Base-by-base conservation (phyloP, 208 protist genomes). In the Trypanosoma boissoni region DNA sequence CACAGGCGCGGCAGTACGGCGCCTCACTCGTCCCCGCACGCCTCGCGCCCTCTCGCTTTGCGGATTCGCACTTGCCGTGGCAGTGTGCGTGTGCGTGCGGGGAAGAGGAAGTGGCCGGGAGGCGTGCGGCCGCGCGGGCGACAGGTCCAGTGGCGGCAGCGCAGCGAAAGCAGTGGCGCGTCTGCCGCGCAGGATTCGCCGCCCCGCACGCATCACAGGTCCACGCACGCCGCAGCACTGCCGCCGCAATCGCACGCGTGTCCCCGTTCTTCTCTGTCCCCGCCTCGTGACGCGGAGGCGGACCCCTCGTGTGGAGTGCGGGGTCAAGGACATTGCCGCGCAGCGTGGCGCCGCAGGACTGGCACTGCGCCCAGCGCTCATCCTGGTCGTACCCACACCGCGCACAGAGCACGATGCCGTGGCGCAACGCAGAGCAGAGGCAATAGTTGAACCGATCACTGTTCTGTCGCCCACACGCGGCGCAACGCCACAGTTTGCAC, bases 371-470 rank as follows among this genome's bases (percentile, higher is more conserved):
- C 62, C 62, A 56, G 16, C 83, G 85, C 73, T 95, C 86, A 39
- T 92, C 83, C 59, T 95, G 89, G 5, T 63, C 76, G 68, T 91
- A 83, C 14, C 71, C 63, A 58, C 89, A 95, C 12, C 49, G 29
- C 24, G 43, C 54, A 42, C 89, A 95, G 20, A 81, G 20, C 23
- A 92, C 74, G 46, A 91, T 76, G 12, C 81, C 72, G 62, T 84
- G 82, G 16, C 84, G 85, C 59, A 95, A 66, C 8, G 80, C 69
- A 24, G 89, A 89, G 76, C 89, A 95, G 51, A 85, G 39, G 61
- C 89, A 95, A 74, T 93, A 95, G 67, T 88, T 93, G 70, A 84
- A 92, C 44, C 89, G 78, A 66, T 92, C 86, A 66, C 83, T 95
- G 67, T 95, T 95, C 27, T 81, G 58, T 14, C 86, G 75, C 2